Evolutionary conservation across 805 yeast genomes (phyloP), one percentile per base, ranked within the genome.

Genomic region (Pichia deserticola): DNA sequence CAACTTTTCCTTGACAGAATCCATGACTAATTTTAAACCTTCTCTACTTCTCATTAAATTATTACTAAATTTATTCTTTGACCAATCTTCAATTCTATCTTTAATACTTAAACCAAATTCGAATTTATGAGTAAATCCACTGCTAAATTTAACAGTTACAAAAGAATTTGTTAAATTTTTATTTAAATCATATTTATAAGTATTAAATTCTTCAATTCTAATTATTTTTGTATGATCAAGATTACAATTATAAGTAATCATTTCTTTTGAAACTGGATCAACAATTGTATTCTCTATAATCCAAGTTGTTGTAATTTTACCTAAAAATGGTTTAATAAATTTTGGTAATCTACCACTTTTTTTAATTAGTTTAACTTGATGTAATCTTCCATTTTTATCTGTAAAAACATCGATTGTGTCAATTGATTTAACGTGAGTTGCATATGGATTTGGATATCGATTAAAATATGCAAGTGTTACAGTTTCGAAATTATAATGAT

Each of bases 11-110:
- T 65, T 57, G 36, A 65, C 60, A 12, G 54, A 54, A 13, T 81
- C 79, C 89, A 90, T 85, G 20, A 88, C 97, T 64, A 77, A 79
- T 46, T 78, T 71, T 76, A 90, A 76, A 4, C 96, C 96, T 54
- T 77, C 69, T 54, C 87, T 75, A 15, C 89, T 80, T 55, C 78
- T 79, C 47, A 66, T 70, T 53, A 86, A 70, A 61, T 89, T 86
- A 49, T 82, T 82, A 42, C 78, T 73, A 63, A 90, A 88, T 63
- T 76, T 77, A 25, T 73, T 73, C 58, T 78, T 81, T 32, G 95
- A 81, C 96, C 96, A 89, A 35, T 73, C 72, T 65, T 90, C 98
- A 47, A 90, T 86, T 54, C 82, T 74, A 60, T 81, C 79, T 60
- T 79, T 84, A 57, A 90, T 72, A 1, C 86, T 85, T 51, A 70